A percentile compares a stretch with the other conserved stretches of the same genome.
phyloP scores from a whole-genome alignment of 768 basidiomycete species.

The Butyriboletus loyo region DNA sequence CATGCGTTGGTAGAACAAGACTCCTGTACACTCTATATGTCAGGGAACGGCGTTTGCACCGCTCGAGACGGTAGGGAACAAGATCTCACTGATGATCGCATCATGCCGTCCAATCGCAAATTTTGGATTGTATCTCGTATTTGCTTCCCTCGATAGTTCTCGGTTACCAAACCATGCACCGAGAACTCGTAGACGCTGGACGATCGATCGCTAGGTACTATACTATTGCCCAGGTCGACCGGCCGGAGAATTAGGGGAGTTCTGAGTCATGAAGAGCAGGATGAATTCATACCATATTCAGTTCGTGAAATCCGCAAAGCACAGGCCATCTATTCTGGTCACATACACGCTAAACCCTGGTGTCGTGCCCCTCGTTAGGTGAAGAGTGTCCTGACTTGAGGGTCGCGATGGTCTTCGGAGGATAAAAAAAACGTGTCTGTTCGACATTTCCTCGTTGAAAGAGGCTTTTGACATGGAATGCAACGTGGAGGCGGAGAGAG shows the following conservation, averaged over 20 bases:
- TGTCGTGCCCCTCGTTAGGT: background rate
- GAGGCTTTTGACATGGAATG: background rate
- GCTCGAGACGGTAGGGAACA: background rate
- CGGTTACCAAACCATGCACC: slow-evolving; percentile 13
- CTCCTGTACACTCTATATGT: background rate
- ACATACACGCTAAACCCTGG: background rate
- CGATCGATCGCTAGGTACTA: background rate
- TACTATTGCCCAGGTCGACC: background rate
- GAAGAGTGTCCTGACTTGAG: background rate
- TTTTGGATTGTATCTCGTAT: background rate
- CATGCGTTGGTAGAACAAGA: slow-evolving; percentile 1
- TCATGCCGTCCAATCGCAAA: background rate
- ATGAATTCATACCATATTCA: background rate
- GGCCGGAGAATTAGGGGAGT: background rate
- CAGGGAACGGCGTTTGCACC: slow-evolving; percentile 1
- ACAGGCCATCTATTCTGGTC: background rate
- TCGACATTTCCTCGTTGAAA: no score
- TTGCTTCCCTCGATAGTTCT: background rate
- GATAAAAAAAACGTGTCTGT: background rate
- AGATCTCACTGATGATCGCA: background rate
- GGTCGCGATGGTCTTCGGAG: background rate
- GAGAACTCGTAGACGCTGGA: background rate
- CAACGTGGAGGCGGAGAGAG: background rate
- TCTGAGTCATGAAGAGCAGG: background rate
- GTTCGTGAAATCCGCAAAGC: background rate